phyloP scores from a whole-genome alignment of 2,329 filamentous ascomycete species.

The Gremmenia infestans region DNA sequence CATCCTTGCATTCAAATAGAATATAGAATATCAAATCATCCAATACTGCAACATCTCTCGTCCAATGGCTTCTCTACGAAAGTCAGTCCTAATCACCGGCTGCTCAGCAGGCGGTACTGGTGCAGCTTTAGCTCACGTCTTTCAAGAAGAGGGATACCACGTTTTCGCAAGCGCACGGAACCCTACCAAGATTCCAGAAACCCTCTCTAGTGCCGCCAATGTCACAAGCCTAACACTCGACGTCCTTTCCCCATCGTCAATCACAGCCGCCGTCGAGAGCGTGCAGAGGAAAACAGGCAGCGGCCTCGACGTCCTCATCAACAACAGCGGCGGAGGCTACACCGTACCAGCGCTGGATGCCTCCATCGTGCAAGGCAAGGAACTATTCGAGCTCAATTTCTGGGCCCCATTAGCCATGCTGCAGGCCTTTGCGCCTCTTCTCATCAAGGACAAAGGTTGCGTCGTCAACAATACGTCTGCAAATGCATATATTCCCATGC shows the following conservation, averaged over 20 bases:
- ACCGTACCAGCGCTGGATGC: constrained; percentile 30
- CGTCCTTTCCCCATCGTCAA: constrained; percentile 33
- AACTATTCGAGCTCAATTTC: constrained; percentile 29
- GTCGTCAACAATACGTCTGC: constrained; percentile 26
- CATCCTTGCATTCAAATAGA: not conserved
- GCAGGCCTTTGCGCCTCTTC: constrained; percentile 24
- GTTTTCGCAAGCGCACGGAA: constrained; percentile 37
- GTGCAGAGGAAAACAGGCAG: constrained; percentile 33
- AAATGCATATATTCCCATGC: not conserved
- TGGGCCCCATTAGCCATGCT: constrained; percentile 27
- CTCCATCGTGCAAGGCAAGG: constrained; percentile 21
- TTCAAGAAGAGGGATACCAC: constrained; percentile 32
- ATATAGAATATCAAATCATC: not conserved
- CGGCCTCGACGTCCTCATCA: constrained; percentile 40
- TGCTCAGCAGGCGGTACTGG: constrained; percentile 36
- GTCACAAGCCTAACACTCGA: constrained; percentile 38
- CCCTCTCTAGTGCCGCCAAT: constrained; percentile 31
- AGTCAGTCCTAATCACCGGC: constrained; percentile 34
- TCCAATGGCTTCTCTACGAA: not conserved
- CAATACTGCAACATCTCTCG: not conserved
- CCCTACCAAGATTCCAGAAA: constrained; percentile 28
- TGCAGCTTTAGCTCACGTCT: constrained; percentile 34
- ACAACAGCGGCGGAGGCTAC: constrained; percentile 37
- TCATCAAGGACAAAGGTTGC: constrained; percentile 25
- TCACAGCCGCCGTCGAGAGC: constrained; percentile 28